Base-by-base conservation (phyloP, 73 alveolate genomes). In the Diophrys sp. region DNA sequence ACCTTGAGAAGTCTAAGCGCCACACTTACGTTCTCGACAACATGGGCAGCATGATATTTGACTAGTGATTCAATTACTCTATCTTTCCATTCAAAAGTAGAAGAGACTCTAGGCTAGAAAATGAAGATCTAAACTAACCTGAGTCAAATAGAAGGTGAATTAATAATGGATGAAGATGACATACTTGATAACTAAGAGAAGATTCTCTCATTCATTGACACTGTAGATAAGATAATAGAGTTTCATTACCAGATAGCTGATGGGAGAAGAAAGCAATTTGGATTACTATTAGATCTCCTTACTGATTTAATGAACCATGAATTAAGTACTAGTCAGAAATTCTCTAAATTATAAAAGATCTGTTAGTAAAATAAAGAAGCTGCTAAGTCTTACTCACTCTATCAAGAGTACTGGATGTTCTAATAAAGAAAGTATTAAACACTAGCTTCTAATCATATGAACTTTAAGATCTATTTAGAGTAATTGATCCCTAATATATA, bases 381-480 rank as follows among this genome's bases (percentile, higher is more conserved):
- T 18, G 62, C 18, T 44, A 5, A 18, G 18, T 18, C 5, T 11
- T 44, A 44, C 18, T 44, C 62, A 11, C 62, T 44, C 62, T 44
- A 44, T 18, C 5, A 44, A 5, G 62, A 44, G 18, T 44, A 44
- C 18, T 44, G 62, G 62, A 44, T 18, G 18, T 44, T 44, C 62
- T 18, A 44, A 44, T 44, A 5, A 11, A 5, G 62, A 44, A 44
- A 44, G 18, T 44, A 44, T 18, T 18, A 44, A 44, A 11, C 62
- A 5, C 18, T 44, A 44, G 5, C 62, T 29, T 70, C 34, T 23
- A 79, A 71, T 53, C 88, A 79, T 53, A n/a, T 34, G 31, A 70
- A 79, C 69, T 79, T 23, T 53, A 25, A 70, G 31, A 32, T 78
- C 23, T 79, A 53, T 31, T 1, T 71, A 0, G 88, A 79, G 1